Evolutionary conservation across 192 early-diverging fungal genomes (phyloP), one percentile per base, ranked within the genome.

Genomic region (Coemansia aciculifera): DNA sequence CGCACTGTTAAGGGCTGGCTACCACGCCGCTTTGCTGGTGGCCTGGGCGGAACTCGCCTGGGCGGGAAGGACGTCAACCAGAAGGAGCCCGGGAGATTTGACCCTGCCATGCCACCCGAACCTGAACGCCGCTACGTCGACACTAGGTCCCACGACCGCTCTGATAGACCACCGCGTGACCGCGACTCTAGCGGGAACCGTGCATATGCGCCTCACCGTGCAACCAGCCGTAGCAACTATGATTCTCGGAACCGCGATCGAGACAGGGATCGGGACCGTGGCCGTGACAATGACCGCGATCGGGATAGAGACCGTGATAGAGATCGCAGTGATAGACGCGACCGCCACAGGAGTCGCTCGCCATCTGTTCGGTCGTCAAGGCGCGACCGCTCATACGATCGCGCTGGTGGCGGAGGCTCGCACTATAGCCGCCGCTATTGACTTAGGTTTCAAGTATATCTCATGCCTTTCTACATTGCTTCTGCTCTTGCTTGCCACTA

Each of bases 1-100:
- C 87, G 97, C 43, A 98, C 97, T 3, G 97, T 98, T 12, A 95
- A 95, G 68, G 95, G 91, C 57, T 98, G 97, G 97, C 83, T 83
- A 48, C 97, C 97, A 10, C 74, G 82, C 37, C 62, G 77, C 36
- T 74, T 79, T 54, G 82, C 71, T 24, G 82, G 77, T 12, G 82
- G 82, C 24, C 68, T 84, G 44, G 82, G 82, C 24, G 82, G 77
- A 27, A 70, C 81, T 36, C 76, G 81, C 3, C 27, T 72, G 17
- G 81, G 81, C 10, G 66, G 54, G 37, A 78, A 75, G 57, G 61
- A 48, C 52, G 29, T 59, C 54, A 84, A 84, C 65, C 82, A 84
- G 48, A 64, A 48, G 15, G 63, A 66, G 5, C 74, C 82, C 1
- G 82, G 77, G 19, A 65, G 82, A 21, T 79, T 73, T 34, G 78